These are phyloP conservation scores for Anthracocystis panici-leucophaei DNA, from an alignment of 1,284 basidiomycete genomes.

Conservation along the genomic window DNA sequence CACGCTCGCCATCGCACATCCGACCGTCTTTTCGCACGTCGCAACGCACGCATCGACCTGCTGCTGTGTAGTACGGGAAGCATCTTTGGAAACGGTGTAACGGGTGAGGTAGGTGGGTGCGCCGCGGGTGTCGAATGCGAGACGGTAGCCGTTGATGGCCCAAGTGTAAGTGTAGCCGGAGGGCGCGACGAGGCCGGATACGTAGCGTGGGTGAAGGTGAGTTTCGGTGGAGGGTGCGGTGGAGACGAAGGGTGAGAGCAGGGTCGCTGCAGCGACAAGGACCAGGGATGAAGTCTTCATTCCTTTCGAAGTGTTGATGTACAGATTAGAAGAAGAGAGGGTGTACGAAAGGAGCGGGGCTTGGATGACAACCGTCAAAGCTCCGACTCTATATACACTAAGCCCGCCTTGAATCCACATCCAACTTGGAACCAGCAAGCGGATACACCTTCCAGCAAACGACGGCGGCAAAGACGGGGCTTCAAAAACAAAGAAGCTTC, in stretches of 20 bases:
- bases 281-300: neutral
- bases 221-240: neutral
- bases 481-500: too few species aligned
- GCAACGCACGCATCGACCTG: constrained; percentile 22
- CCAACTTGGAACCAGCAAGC: too few species aligned
- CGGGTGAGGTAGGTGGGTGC: constrained; percentile 17
- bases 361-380: too few species aligned
- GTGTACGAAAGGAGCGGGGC: too few species aligned
- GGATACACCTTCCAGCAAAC: too few species aligned
- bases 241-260: neutral
- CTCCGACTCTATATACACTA: too few species aligned
- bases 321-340: too few species aligned
- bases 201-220: constrained; percentile 14
- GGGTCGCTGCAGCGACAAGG: too few species aligned
- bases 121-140: constrained; percentile 21
- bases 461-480: too few species aligned
- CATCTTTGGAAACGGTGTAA: constrained; percentile 14
- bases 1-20: constrained; percentile 36
- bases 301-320: neutral
- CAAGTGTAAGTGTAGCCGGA: constrained; percentile 32
- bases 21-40: constrained; percentile 14
- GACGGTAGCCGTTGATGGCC: constrained; percentile 23
- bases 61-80: constrained; percentile 13
- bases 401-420: too few species aligned
- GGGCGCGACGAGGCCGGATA: constrained; percentile 23